Conservation (phyloP, 1,139 yeast genomes). For the Yamadazyma trypodendri region DNA sequence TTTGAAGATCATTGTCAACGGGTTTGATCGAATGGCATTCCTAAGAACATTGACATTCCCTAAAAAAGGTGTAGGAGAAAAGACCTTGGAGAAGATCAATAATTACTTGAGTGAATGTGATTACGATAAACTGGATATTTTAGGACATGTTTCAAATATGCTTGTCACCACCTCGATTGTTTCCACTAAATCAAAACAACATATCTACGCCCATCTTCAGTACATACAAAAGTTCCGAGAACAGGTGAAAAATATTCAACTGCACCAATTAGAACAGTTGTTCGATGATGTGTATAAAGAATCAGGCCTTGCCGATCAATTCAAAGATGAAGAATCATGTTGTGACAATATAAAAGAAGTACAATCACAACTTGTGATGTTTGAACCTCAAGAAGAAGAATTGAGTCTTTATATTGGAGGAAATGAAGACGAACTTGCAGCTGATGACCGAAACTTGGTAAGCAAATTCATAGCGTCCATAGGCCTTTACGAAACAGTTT, state of each 20-base stretch:
- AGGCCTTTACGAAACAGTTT: slow-evolving; percentile 47
- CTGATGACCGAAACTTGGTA: slow-evolving; percentile 33
- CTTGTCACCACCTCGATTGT: neutral
- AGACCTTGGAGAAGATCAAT: slow-evolving; percentile 40
- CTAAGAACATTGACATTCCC: slow-evolving; percentile 60
- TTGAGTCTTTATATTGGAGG: slow-evolving; percentile 25
- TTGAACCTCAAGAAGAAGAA: slow-evolving; percentile 52
- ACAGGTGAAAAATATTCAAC: slow-evolving; percentile 9
- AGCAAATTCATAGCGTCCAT: slow-evolving; percentile 59
- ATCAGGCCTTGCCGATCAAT: slow-evolving; percentile 34
- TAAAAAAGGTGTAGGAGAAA: slow-evolving; percentile 69
- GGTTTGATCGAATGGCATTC: slow-evolving; percentile 58
- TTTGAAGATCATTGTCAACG: slow-evolving; percentile 58
- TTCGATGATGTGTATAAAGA: slow-evolving; percentile 26
- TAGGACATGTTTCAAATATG: slow-evolving; percentile 2
- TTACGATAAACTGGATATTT: neutral
- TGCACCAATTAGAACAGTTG: slow-evolving; percentile 14
- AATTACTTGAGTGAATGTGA: slow-evolving; percentile 7
- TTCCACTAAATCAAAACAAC: slow-evolving; percentile 9
- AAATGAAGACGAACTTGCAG: slow-evolving; percentile 16
- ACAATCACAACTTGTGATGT: slow-evolving; percentile 39
- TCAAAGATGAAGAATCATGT: slow-evolving; percentile 22
- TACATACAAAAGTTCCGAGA: slow-evolving; percentile 29
- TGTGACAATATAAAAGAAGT: slow-evolving; percentile 46
- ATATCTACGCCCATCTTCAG: slow-evolving; percentile 22